These are phyloP conservation scores for Saitozyma podzolica DNA, from an alignment of 768 basidiomycete genomes.

Conservation along the genomic window DNA sequence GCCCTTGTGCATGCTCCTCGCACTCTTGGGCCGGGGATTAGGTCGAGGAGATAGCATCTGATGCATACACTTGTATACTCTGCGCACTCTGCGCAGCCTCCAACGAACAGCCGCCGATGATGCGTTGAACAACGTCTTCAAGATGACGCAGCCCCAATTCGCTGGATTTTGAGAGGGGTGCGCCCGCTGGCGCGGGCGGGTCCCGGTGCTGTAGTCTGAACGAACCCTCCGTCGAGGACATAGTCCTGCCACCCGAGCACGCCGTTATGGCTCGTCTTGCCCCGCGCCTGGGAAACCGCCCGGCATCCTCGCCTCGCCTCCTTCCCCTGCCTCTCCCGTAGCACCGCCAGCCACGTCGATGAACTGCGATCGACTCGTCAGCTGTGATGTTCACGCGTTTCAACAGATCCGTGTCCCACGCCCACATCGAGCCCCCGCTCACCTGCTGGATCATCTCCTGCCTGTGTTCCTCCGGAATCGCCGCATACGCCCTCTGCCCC, in stretches of 20 bases:
- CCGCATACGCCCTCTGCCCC: constrained; percentile 14
- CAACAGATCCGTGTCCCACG: constrained; percentile 4
- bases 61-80: no score
- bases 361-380: no score
- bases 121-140: not conserved
- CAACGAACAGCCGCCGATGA: not conserved
- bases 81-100: not conserved
- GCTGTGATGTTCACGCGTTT: constrained; percentile 12
- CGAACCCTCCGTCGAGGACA: not conserved
- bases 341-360: constrained; percentile 1
- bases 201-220: not conserved
- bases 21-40: no score
- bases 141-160: not conserved
- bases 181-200: not conserved
- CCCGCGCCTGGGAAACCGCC: constrained; percentile 32
- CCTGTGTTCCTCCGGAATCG: constrained; percentile 29
- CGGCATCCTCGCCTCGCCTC: constrained; percentile 20
- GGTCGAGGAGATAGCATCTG: no score
- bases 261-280: not conserved
- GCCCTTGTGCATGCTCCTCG: no score
- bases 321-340: constrained; percentile 2
- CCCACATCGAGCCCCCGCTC: constrained; percentile 10
- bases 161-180: not conserved
- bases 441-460: constrained; percentile 35
- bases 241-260: not conserved